Evolutionary conservation across 2,329 filamentous ascomycete species (phyloP).

Genomic region (Clonostachys sp.): DNA sequence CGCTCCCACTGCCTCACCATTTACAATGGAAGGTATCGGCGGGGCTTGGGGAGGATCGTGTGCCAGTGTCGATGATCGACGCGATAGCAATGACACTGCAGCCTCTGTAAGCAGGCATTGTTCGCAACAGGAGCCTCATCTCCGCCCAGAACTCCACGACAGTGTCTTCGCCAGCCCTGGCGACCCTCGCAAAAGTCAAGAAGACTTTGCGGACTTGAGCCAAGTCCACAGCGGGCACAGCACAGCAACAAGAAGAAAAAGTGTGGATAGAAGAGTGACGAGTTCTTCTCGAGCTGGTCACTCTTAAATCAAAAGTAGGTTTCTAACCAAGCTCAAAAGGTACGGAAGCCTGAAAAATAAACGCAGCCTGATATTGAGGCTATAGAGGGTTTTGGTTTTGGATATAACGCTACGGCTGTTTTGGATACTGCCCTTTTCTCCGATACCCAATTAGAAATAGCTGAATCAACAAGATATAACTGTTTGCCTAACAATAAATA

Average conservation of each 20-base stretch:
- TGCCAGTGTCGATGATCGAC: slow-evolving; percentile 9
- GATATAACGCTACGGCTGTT: too few species aligned
- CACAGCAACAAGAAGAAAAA: slow-evolving; percentile 19
- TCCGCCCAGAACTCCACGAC: not conserved
- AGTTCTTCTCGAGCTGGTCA: too few species aligned
- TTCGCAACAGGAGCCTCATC: slow-evolving; percentile 2
- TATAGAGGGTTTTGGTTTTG: too few species aligned
- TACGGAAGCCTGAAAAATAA: too few species aligned
- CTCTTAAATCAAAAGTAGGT: too few species aligned
- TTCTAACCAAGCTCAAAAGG: too few species aligned
- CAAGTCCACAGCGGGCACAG: slow-evolving; percentile 18
- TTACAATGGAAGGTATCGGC: slow-evolving; percentile 73
- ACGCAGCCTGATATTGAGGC: too few species aligned
- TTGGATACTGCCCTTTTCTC: too few species aligned
- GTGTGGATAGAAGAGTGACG: slow-evolving; percentile 12
- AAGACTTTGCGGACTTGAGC: slow-evolving; percentile 26
- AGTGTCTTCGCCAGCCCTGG: slow-evolving; percentile 11
- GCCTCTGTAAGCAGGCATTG: slow-evolving; percentile 11
- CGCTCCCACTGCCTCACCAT: slow-evolving; percentile 68
- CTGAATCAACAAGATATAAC: too few species aligned
- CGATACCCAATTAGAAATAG: too few species aligned
- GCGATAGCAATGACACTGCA: not conserved
- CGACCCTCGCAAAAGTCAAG: slow-evolving; percentile 20
- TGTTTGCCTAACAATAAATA: too few species aligned
- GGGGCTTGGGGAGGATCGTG: slow-evolving; percentile 46